Conservation (phyloP, 139 green algal species). For the Tetraselmis striata region DNA sequence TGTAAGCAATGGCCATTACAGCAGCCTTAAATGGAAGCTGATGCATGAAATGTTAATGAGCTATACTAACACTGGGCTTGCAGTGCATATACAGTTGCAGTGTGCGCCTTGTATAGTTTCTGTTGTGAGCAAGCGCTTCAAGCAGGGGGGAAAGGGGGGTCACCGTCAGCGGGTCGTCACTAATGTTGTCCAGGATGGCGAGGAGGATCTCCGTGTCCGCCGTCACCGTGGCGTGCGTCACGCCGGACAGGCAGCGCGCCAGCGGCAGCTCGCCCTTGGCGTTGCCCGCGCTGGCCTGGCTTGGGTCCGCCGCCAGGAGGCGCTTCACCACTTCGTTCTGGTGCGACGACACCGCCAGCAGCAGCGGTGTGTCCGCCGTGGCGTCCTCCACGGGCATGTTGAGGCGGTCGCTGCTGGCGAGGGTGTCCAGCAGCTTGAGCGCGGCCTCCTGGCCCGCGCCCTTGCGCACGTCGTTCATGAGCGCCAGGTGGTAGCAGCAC, state of each 20-base stretch:
- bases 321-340: conserved; percentile 13
- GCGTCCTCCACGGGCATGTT: neutral
- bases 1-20: too few relatives aligned
- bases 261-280: conserved; percentile 15
- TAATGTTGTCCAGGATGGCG: conserved; percentile 3
- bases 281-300: conserved; percentile 13
- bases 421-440: conserved; percentile 1
- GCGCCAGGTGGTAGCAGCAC: conserved; percentile 19
- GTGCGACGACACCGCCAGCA: conserved; percentile 17
- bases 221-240: conserved; percentile 12
- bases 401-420: neutral
- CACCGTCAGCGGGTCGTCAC: neutral
- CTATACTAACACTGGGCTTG: too few relatives aligned
- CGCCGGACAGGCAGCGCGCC: conserved; percentile 8
- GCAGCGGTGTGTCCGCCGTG: conserved; percentile 13
- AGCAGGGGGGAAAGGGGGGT: too few relatives aligned
- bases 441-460: conserved; percentile 8
- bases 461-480: neutral
- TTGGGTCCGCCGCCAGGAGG: conserved; percentile 2
- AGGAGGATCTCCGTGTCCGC: conserved; percentile 15
- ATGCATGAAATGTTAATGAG: too few relatives aligned
- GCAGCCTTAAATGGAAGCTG: too few relatives aligned
- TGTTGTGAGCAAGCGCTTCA: too few relatives aligned
- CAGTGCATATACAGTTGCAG: too few relatives aligned
- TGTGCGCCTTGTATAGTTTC: too few relatives aligned